Percentiles rank a stretch among this genome's conserved stretches.
Evolutionary conservation across 768 basidiomycete species (phyloP).

Genomic region (Podaxis sp.): DNA sequence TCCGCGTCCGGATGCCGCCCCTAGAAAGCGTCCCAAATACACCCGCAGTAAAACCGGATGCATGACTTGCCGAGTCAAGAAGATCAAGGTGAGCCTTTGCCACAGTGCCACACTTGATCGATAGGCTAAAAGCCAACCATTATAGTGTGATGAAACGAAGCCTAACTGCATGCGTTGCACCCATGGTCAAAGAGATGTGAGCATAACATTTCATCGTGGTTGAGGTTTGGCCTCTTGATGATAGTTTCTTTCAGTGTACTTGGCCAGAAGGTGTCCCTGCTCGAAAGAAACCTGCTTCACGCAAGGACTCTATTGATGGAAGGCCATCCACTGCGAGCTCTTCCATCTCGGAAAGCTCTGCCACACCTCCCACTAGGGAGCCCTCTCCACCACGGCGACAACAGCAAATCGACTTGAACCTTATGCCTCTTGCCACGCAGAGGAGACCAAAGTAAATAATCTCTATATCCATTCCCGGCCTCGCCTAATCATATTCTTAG

Average conservation of each 20-base stretch:
- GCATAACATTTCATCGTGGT: slow-evolving; percentile 18
- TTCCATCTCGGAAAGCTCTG: slow-evolving; percentile 63
- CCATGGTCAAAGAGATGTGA: slow-evolving; percentile 79
- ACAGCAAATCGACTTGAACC: slow-evolving; percentile 34
- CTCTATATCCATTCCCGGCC: slow-evolving; percentile 7
- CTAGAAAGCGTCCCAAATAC: slow-evolving; percentile 86
- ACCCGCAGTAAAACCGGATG: slow-evolving; percentile 94
- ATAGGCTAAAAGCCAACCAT: not conserved
- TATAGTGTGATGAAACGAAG: slow-evolving; percentile 86
- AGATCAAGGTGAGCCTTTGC: slow-evolving; percentile 72
- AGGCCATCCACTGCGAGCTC: slow-evolving; percentile 76
- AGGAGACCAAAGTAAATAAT: slow-evolving; percentile 34
- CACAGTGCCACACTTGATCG: not conserved
- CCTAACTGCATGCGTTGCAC: slow-evolving; percentile 84
- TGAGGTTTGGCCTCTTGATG: not conserved
- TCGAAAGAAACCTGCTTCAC: slow-evolving; percentile 57
- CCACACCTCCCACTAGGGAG: slow-evolving; percentile 64
- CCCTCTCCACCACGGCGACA: slow-evolving; percentile 56
- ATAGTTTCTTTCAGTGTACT: slow-evolving; percentile 50
- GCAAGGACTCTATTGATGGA: slow-evolving; percentile 57
- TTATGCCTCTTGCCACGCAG: slow-evolving; percentile 33
- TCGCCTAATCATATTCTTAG: slow-evolving; percentile 24
- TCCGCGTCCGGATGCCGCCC: slow-evolving; percentile 43
- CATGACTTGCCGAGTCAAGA: slow-evolving; percentile 88
- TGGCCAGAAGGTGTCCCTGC: slow-evolving; percentile 80